Evolutionary conservation across 768 basidiomycete species (phyloP).

Genomic region (Megacollybia marginata): DNA sequence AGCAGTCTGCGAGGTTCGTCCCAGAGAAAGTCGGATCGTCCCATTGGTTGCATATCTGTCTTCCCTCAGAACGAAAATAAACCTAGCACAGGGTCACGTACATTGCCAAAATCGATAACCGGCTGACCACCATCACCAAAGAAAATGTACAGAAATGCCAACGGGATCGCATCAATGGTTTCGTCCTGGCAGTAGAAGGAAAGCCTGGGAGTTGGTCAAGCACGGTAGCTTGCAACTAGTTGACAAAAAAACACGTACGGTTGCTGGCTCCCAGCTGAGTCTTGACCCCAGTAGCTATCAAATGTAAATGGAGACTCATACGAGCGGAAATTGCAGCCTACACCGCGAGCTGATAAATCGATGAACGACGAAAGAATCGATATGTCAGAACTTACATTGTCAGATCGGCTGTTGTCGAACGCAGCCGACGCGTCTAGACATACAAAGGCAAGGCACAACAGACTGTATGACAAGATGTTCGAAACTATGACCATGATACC

Average conservation of each 20-base stretch:
- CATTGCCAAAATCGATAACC: slow-evolving; percentile 63
- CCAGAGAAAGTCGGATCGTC: slow-evolving; percentile 57
- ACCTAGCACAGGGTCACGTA: slow-evolving; percentile 20
- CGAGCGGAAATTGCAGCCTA: not conserved
- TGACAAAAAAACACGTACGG: slow-evolving; percentile 58
- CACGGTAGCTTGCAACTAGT: slow-evolving; percentile 19
- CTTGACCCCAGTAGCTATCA: slow-evolving; percentile 67
- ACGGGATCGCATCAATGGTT: slow-evolving; percentile 59
- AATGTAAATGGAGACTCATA: too few species aligned
- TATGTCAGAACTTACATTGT: slow-evolving; percentile 37
- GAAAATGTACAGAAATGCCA: slow-evolving; percentile 67
- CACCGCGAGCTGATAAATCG: slow-evolving; percentile 1
- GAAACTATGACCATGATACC: too few species aligned
- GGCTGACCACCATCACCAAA: slow-evolving; percentile 57
- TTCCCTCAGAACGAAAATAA: not conserved
- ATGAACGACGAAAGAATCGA: not conserved
- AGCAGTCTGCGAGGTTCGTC: slow-evolving; percentile 55
- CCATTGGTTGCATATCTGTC: slow-evolving; percentile 52
- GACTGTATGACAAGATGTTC: too few species aligned
- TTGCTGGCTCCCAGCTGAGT: slow-evolving; percentile 60
- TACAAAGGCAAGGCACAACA: too few species aligned
- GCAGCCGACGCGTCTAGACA: slow-evolving; percentile 14
- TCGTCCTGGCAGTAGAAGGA: slow-evolving; percentile 36
- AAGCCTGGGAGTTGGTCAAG: too few species aligned
- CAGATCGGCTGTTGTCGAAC: slow-evolving; percentile 51